These are phyloP conservation scores for Begonia loranthoides DNA, from an alignment of 306 rosid species.

Conservation along the genomic window DNA sequence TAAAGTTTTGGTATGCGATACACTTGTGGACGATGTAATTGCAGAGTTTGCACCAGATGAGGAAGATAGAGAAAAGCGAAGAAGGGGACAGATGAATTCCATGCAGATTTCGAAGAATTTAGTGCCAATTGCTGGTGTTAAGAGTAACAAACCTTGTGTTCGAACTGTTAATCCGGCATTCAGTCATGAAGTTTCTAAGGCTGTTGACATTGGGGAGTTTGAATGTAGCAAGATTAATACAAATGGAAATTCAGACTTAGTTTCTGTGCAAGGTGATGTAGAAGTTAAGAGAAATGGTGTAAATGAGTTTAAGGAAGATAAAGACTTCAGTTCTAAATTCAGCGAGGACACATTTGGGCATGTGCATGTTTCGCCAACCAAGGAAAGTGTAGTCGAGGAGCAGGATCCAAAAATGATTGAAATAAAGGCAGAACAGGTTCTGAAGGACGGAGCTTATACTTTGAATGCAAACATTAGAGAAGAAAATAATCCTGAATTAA, in stretches of 20 bases:
- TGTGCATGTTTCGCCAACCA: constrained; percentile 9
- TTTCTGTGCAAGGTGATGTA: constrained; percentile 14
- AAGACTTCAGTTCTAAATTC: constrained; percentile 12
- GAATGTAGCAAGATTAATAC: not conserved
- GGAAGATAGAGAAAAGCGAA: constrained; percentile 46
- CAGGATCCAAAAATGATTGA: constrained; percentile 19
- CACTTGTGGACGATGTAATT: constrained; percentile 74
- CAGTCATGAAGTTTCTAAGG: constrained; percentile 7
- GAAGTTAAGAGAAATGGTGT: constrained; percentile 9
- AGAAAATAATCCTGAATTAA: constrained; percentile 37
- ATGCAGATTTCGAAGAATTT: constrained; percentile 10
- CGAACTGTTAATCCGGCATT: constrained; percentile 9
- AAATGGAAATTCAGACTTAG: constrained; percentile 14
- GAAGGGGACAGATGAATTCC: constrained; percentile 24
- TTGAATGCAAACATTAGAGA: constrained; percentile 66
- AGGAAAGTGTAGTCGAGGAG: constrained; percentile 23
- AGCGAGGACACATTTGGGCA: constrained; percentile 8
- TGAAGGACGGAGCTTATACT: constrained; percentile 29
- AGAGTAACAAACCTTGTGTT: constrained; percentile 14
- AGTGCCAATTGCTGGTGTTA: constrained; percentile 3
- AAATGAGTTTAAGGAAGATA: constrained; percentile 7
- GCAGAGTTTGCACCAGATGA: constrained; percentile 88
- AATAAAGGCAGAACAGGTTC: constrained; percentile 18
- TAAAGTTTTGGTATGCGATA: constrained; percentile 28
- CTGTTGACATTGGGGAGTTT: constrained; percentile 6